Evolutionary conservation across 345 rosid genomes (phyloP).

Genomic region (Mangifera indica): DNA sequence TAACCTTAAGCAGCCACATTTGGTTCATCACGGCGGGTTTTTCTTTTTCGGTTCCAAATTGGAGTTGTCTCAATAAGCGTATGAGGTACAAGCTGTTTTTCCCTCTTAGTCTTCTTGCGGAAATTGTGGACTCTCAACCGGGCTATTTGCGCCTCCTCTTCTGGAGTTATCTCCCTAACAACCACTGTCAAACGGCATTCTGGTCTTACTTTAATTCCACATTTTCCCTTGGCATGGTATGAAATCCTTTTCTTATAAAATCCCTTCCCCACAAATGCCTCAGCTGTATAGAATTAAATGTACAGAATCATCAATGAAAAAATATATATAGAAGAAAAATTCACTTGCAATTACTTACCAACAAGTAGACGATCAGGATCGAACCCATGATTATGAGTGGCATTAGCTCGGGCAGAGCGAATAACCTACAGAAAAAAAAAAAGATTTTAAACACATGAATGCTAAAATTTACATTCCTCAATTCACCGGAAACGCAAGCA

Average conservation of each 20-base stretch:
- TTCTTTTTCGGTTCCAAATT: slow-evolving; percentile 74
- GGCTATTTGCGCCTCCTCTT: slow-evolving; percentile 90
- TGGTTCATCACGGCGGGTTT: slow-evolving; percentile 7
- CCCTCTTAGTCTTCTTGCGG: slow-evolving; percentile 71
- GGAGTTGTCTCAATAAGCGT: slow-evolving; percentile 82
- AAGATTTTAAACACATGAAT: not conserved
- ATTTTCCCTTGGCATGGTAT: slow-evolving; percentile 63
- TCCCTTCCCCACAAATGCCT: slow-evolving; percentile 94
- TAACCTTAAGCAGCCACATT: slow-evolving; percentile 17
- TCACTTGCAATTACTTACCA: slow-evolving; percentile 44
- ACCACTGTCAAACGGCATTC: slow-evolving; percentile 77
- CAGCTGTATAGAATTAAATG: slow-evolving; percentile 46
- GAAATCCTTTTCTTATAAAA: slow-evolving; percentile 58
- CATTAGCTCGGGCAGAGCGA: slow-evolving; percentile 92
- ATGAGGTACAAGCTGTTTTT: slow-evolving; percentile 70
- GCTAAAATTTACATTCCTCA: not conserved
- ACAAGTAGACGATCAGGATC: slow-evolving; percentile 81
- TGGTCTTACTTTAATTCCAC: slow-evolving; percentile 58
- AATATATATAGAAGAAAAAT: slow-evolving; percentile 5
- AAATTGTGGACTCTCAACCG: slow-evolving; percentile 72
- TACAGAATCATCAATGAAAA: slow-evolving; percentile 2
- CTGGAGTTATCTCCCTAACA: slow-evolving; percentile 74
- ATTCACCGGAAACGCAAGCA: not conserved
- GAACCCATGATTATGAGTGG: slow-evolving; percentile 86
- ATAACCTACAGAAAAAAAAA: slow-evolving; percentile 52